These are phyloP conservation scores for Dothideomycetidae sp. DNA, from an alignment of 2,329 filamentous ascomycete genomes.

Conservation along the genomic window DNA sequence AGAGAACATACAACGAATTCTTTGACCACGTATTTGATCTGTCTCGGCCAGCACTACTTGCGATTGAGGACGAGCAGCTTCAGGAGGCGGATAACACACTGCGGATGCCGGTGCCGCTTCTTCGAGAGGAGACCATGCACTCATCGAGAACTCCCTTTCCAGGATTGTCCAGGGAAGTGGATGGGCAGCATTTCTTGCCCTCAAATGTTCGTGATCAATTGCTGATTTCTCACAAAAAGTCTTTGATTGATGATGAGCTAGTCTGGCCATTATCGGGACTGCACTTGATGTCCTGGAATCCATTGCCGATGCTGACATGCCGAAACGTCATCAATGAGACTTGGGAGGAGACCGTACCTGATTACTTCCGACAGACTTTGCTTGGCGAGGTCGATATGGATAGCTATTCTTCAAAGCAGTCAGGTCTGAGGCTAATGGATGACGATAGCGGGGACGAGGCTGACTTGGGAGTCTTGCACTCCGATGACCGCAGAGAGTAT, in stretches of 20 bases:
- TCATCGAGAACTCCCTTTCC: no score
- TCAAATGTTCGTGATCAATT: no score
- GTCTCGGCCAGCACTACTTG: conserved; percentile 23
- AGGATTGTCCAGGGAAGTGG: no score
- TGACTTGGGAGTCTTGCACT: conserved; percentile 17
- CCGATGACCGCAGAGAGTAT: neutral
- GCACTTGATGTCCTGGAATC: conserved; percentile 7
- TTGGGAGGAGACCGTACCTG: conserved; percentile 25
- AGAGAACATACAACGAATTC: conserved; percentile 22
- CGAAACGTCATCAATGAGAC: conserved; percentile 21
- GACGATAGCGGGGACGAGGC: conserved; percentile 24
- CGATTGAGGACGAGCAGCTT: conserved; percentile 32
- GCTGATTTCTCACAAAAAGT: no score
- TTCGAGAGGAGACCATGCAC: neutral
- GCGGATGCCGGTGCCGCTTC: conserved; percentile 34
- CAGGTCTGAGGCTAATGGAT: conserved; percentile 33
- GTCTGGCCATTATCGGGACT: no score
- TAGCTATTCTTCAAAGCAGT: conserved; percentile 33
- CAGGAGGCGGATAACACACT: conserved; percentile 33
- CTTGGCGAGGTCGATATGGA: conserved; percentile 26
- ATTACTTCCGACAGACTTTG: conserved; percentile 24
- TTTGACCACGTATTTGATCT: conserved; percentile 24
- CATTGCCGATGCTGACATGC: neutral
- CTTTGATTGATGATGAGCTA: no score
- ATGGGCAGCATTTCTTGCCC: no score